Conservation (phyloP, 1,284 basidiomycete species). For the Afroboletus lepidellus region DNA sequence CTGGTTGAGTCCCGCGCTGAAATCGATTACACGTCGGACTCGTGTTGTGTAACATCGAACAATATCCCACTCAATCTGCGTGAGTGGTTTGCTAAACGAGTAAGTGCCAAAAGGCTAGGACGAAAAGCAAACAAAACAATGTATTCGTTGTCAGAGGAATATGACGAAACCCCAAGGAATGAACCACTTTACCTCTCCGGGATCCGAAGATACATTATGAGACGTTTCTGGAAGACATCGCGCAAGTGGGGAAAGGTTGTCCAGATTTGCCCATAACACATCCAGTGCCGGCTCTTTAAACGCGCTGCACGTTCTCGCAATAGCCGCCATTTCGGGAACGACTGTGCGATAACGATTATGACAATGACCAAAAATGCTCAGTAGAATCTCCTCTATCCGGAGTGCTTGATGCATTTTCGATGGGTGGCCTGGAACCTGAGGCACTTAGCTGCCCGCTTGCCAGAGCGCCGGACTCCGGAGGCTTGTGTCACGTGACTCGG, state of each 20-base stretch:
- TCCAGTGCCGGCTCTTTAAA: not conserved
- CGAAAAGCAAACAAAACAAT: not conserved
- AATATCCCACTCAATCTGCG: not conserved
- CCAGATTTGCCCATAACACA: not conserved
- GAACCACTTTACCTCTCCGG: not conserved
- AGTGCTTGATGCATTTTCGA: not conserved
- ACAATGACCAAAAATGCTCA: not conserved
- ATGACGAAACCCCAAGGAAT: not conserved
- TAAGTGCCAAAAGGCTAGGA: not conserved
- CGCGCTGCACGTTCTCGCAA: not conserved
- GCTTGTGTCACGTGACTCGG: too few species aligned
- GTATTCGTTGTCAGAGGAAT: not conserved
- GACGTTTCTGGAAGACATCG: not conserved
- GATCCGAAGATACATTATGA: not conserved
- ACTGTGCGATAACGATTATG: not conserved
- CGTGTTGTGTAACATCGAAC: not conserved
- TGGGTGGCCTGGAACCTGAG: too few species aligned
- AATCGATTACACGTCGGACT: not conserved
- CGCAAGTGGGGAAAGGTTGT: not conserved
- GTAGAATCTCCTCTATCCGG: not conserved
- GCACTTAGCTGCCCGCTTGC: too few species aligned
- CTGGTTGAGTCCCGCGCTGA: not conserved
- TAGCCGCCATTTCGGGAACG: not conserved
- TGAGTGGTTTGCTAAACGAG: not conserved
- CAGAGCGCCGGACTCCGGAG: too few species aligned